Base-by-base conservation (phyloP, 148 eudicot genomes). In the Fallopia convolvulus region DNA sequence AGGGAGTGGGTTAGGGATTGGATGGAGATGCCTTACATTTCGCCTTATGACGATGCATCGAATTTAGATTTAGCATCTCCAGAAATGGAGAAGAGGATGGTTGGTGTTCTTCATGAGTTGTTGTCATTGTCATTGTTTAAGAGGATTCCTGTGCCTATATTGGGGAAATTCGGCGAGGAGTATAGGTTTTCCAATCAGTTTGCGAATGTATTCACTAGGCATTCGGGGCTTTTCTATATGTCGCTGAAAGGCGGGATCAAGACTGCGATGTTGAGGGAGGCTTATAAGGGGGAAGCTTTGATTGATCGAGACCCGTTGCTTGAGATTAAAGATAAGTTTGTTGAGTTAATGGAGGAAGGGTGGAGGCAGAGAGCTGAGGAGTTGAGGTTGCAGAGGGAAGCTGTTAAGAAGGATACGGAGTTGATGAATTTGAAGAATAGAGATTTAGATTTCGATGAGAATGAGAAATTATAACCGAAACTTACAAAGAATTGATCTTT, bases 1-100 rank as follows among this genome's bases (percentile, higher is more conserved):
- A 90, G 97, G 80, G 97, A 95, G 75, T 95, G 99, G 99, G 80
- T 88, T 65, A 82, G 97, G 79, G 97, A 95, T 85, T 95, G 99
- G 99, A 81, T 91, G 84, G 99, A 93, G 83, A 82, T 90, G 75
- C 97, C 97, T 0, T 95, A 95, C 68, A 80, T 91, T 41, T 92
- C 90, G 2, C 99, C 99, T 0, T 95, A 93, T 72, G 93, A 86
- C 15, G 92, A 92, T 85, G 87, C 87, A 0, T 85, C 89, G 0
- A 26, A 75, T 63, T 83, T 92, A 79, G 90, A 87, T 36, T 86
- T 80, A 12, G 77, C 86, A 17, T 94, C 99, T 0, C 85, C 77
- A 11, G 97, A 91, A 75, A 91, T 90, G 94, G 99, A 95, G 85
- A 96, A 96, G 87, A 84, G 97, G 77, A 91, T 83, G 82, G 88